Conservation (phyloP, 192 early-diverging fungal species). For the Paraglomus brasilianum region DNA sequence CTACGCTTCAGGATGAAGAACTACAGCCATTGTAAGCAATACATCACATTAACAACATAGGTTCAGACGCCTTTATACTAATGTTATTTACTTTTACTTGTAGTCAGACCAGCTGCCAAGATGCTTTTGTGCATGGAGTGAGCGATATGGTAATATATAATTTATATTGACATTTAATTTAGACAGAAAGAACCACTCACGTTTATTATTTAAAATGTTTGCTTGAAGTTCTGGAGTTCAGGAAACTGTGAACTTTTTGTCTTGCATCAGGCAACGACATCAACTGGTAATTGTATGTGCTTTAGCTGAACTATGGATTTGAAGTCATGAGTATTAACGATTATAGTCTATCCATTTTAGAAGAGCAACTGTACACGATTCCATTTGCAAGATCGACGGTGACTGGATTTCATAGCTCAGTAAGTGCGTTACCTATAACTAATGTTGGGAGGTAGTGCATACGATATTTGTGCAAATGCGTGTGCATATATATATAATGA, state of each 20-base stretch:
- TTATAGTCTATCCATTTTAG: conserved; percentile 2
- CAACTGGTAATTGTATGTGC: conserved; percentile 14
- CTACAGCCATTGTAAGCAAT: conserved; percentile 38
- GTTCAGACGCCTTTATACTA: background rate
- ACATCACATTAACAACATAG: background rate
- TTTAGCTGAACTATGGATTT: background rate
- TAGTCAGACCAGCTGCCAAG: conserved; percentile 37
- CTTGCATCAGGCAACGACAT: conserved; percentile 37
- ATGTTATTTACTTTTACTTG: background rate
- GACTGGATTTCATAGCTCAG: conserved; percentile 39
- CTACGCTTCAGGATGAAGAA: conserved; percentile 53
- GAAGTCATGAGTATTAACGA: background rate
- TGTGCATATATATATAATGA: background rate
- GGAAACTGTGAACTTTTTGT: conserved; percentile 68
- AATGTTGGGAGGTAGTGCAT: too few species aligned
- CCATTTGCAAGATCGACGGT: conserved; percentile 60
- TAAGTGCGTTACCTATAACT: conserved; percentile 13
- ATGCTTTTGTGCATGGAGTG: conserved; percentile 60
- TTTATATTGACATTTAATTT: background rate
- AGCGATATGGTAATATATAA: conserved; percentile 49
- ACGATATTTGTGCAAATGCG: too few species aligned
- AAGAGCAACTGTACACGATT: conserved; percentile 47
- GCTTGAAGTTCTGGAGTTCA: conserved; percentile 67
- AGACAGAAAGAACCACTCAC: background rate
- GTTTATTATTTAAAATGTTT: background rate